Percentiles rank a stretch among this genome's conserved stretches.
phyloP scores from a whole-genome alignment of 805 yeast species.

The Cyberlindnera mississippiensis region DNA sequence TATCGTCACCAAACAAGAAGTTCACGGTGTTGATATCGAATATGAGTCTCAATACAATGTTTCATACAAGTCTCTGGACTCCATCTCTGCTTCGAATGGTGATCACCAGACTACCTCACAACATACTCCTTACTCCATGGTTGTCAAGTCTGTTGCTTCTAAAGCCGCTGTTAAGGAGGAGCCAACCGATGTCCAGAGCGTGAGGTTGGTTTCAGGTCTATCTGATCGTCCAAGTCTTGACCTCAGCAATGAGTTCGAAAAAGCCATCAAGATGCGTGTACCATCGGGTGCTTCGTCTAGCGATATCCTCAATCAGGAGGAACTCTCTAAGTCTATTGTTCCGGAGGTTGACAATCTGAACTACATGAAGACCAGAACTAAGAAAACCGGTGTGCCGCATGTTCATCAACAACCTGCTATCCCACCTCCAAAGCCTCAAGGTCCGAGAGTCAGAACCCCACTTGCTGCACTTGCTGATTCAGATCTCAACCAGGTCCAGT shows the following conservation, averaged over 20 bases:
- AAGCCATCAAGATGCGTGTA: conserved; percentile 9
- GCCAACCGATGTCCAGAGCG: not conserved
- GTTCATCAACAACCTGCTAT: too few relatives aligned
- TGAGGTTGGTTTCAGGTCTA: conserved; percentile 15
- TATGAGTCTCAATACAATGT: conserved; percentile 13
- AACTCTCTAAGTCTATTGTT: conserved; percentile 14
- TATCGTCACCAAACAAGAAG: conserved; percentile 18
- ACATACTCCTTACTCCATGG: not conserved
- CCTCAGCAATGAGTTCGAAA: conserved; percentile 21
- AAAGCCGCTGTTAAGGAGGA: conserved; percentile 2
- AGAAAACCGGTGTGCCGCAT: not conserved
- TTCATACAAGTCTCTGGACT: conserved; percentile 2
- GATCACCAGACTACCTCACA: not conserved
- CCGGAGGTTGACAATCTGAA: conserved; percentile 11
- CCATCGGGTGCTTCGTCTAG: conserved; percentile 1
- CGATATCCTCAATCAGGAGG: conserved; percentile 8
- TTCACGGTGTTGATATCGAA: conserved; percentile 23
- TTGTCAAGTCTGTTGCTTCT: conserved; percentile 1
- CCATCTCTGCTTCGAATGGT: not conserved
- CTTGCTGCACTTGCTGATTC: conserved; percentile 14
- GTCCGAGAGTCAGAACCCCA: conserved; percentile 19
- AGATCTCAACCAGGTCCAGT: conserved; percentile 10
- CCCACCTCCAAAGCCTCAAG: conserved; percentile 4
- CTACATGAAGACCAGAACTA: conserved; percentile 15
- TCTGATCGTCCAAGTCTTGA: conserved; percentile 18